phyloP scores from a whole-genome alignment of 805 yeast species.

The Wickerhamiella occidentalis region DNA sequence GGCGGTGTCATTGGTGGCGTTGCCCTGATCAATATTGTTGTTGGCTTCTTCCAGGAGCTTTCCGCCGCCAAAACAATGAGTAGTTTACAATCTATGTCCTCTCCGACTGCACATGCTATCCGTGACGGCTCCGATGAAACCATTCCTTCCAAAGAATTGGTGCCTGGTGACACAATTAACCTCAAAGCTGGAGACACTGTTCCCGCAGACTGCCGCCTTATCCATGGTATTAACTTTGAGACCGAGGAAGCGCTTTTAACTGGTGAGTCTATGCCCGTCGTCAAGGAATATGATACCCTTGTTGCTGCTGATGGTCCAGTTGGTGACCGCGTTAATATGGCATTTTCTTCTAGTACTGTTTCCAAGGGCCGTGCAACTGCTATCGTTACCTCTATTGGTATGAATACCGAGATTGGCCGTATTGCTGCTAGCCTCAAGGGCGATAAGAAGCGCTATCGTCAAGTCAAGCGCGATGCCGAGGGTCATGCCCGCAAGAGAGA shows the following conservation, averaged over 20 bases:
- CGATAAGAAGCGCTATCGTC: conserved; percentile 30
- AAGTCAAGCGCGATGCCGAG: conserved; percentile 34
- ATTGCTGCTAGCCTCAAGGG: conserved; percentile 46
- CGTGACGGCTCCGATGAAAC: conserved; percentile 47
- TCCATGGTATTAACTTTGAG: conserved; percentile 68
- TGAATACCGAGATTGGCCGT: conserved; percentile 78
- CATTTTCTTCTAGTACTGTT: conserved; percentile 89
- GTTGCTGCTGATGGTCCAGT: conserved; percentile 22
- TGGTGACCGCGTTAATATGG: conserved; percentile 63
- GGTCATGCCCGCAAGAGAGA: conserved; percentile 35
- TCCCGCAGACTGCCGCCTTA: conserved; percentile 78
- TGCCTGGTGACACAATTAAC: conserved; percentile 63
- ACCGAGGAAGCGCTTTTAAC: conserved; percentile 82
- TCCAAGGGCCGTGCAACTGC: conserved; percentile 94
- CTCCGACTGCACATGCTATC: conserved; percentile 58
- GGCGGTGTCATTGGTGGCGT: conserved; percentile 72
- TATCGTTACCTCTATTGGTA: conserved; percentile 78
- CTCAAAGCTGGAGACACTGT: conserved; percentile 73
- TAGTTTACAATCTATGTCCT: conserved; percentile 49
- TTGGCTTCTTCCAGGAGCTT: conserved; percentile 60
- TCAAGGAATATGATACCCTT: conserved; percentile 33
- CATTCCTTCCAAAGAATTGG: conserved; percentile 63
- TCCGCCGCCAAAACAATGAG: conserved; percentile 74
- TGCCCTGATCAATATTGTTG: conserved; percentile 46
- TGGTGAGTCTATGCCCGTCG: conserved; percentile 77